Evolutionary conservation across 305 asterid genomes (phyloP), one percentile per base, ranked within the genome.

Genomic region (Fraxinus nigra): DNA sequence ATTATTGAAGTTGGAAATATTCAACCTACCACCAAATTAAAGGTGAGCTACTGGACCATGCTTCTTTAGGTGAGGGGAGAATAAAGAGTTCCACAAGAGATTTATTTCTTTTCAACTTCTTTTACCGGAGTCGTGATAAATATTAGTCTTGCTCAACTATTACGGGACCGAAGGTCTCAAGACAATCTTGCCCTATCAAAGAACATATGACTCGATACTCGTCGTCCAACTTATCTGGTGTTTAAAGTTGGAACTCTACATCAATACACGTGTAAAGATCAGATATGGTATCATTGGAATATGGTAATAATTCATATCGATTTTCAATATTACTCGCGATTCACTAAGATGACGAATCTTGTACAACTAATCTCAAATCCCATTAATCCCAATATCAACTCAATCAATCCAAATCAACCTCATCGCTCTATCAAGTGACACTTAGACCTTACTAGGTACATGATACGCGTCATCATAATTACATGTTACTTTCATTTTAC

Each of bases 31-130:
- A 65, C 79, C 22, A 83, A 73, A 43, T 38, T 24, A 74, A 72
- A 80, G 87, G 85, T 86, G 84, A 83, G 26, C 87, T 67, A 72
- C 82, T 30, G 22, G 73, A 83, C 83, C 80, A 69, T 82, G 85
- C 91, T 79, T 82, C 88, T 80, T 46, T 7, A 59, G 26, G 13
- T 2, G 7, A 5, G 26, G 10, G 69, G 69, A 20, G 11, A 20
- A 18, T 18, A 7, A n/a, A 59, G 18, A 18, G 69, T 18, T 59
- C 11, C 69, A 30, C 26, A 59, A 59, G 9, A 5, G 1, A 18
- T 56, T 6, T 6, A 18, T 54, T 54, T 54, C 0, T 5, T 54
- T 4, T 51, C 14, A 14, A 13, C 5, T 48, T 14, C 16, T 43
- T 43, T 43, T 16, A 14, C 13, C 4, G 7, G 8, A 56, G 6